Evolutionary conservation across 257 asterid genomes (phyloP).

Genomic region (Handroanthus guayacan): DNA sequence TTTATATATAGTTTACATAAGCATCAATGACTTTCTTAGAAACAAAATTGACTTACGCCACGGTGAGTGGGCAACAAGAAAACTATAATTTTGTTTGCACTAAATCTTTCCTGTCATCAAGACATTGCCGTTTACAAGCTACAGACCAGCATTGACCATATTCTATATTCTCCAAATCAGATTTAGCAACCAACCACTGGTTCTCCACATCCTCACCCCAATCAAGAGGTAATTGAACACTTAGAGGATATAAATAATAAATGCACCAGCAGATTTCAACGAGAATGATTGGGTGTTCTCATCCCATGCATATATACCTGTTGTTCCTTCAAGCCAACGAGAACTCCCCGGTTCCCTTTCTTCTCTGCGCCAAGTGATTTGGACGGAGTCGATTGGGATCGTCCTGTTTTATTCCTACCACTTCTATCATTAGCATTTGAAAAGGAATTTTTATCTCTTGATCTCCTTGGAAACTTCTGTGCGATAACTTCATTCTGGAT

Average conservation of each 20-base stretch:
- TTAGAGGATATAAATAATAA: neutral
- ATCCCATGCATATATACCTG: constrained; percentile 49
- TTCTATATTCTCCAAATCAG: neutral
- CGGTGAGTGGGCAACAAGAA: constrained; percentile 20
- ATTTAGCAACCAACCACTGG: constrained; percentile 8
- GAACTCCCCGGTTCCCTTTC: constrained; percentile 61
- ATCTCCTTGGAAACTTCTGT: constrained; percentile 43
- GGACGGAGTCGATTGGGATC: constrained; percentile 47
- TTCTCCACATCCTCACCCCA: constrained; percentile 25
- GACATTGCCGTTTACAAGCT: constrained; percentile 19
- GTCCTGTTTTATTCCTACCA: constrained; percentile 47
- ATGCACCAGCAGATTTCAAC: neutral
- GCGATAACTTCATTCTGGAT: constrained; percentile 41
- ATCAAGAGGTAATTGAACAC: constrained; percentile 25
- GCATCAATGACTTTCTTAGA: constrained; percentile 28
- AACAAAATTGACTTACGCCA: no score
- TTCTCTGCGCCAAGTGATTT: constrained; percentile 57
- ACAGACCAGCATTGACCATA: constrained; percentile 6
- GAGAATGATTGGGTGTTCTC: constrained; percentile 6
- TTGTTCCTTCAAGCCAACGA: constrained; percentile 54
- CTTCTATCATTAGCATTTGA: constrained; percentile 52
- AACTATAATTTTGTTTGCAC: neutral
- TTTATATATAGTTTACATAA: neutral
- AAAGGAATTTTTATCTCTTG: constrained; percentile 49
- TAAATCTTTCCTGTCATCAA: constrained; percentile 13